phyloP scores from a whole-genome alignment of 2,329 filamentous ascomycete species.

The Aurifilum marmelostoma region DNA sequence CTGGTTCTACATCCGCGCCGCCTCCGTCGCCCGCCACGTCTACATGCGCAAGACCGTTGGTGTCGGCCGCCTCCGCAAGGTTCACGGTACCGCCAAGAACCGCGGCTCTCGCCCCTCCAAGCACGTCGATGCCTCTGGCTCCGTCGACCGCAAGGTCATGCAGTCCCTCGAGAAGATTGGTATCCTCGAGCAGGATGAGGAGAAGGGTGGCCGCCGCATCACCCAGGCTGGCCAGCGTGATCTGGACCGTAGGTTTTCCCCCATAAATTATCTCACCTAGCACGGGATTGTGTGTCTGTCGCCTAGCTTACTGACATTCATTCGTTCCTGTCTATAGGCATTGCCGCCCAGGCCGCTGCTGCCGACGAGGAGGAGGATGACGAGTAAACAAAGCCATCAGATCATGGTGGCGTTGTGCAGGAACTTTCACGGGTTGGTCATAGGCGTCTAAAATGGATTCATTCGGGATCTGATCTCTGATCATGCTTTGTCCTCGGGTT shows the following conservation, averaged over 20 bases:
- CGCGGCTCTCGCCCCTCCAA: conserved; percentile 87
- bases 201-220: conserved; percentile 97
- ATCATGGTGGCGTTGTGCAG: conserved; percentile 21
- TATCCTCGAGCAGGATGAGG: conserved; percentile 95
- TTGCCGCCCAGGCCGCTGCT: conserved; percentile 79
- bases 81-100: conserved; percentile 97
- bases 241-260: conserved; percentile 73
- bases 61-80: conserved; percentile 96
- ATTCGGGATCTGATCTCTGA: conserved; percentile 22
- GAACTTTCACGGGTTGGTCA: conserved; percentile 26
- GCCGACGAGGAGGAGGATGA: conserved; percentile 71
- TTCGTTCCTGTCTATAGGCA: conserved; percentile 49
- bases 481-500: conserved; percentile 29
- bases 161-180: conserved; percentile 99
- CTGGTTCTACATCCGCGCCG: conserved; percentile 93
- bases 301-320: neutral
- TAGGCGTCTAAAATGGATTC: conserved; percentile 30
- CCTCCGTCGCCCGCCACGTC: conserved; percentile 94
- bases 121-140: conserved; percentile 94
- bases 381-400: conserved; percentile 59
- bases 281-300: neutral
- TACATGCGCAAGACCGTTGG: conserved; percentile 99
- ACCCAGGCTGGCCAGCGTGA: conserved; percentile 98
- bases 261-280: too few species aligned
- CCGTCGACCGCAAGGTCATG: conserved; percentile 95